These are phyloP conservation scores for Neonothopanus nambi DNA, from an alignment of 1,284 basidiomycete genomes.

Conservation along the genomic window DNA sequence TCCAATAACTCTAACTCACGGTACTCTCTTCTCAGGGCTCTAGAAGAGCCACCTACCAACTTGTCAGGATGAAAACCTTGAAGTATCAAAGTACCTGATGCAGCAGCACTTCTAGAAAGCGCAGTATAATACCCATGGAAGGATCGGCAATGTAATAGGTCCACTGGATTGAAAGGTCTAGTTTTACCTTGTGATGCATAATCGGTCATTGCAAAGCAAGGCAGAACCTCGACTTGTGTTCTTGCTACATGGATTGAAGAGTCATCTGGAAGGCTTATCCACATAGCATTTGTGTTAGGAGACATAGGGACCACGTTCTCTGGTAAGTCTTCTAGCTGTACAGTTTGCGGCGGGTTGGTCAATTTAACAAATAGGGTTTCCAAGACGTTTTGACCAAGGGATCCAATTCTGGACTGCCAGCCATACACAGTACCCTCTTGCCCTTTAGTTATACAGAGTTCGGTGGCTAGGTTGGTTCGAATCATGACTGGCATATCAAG, in stretches of 20 bases:
- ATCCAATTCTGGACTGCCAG: constrained; percentile 25
- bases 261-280: constrained; percentile 29
- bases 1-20: constrained; percentile 33
- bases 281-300: constrained; percentile 16
- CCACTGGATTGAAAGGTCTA: constrained; percentile 31
- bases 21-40: constrained; percentile 28
- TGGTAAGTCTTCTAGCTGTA: constrained; percentile 34
- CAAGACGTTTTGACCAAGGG: not conserved
- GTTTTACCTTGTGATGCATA: constrained; percentile 41
- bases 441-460: constrained; percentile 41
- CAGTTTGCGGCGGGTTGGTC: constrained; percentile 25
- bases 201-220: constrained; percentile 45
- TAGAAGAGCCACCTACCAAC: constrained; percentile 21
- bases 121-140: constrained; percentile 37
- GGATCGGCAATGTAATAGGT: constrained; percentile 28
- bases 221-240: constrained; percentile 34
- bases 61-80: constrained; percentile 26
- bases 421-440: constrained; percentile 36
- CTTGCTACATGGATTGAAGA: constrained; percentile 22
- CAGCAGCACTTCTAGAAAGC: constrained; percentile 32
- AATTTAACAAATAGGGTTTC: constrained; percentile 28
- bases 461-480: constrained; percentile 35
- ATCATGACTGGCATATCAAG: constrained; percentile 42
- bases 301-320: constrained; percentile 39
- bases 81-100: constrained; percentile 33